Base-by-base conservation (phyloP, 164 flowering plant species). In the Tetracentron sinense region DNA sequence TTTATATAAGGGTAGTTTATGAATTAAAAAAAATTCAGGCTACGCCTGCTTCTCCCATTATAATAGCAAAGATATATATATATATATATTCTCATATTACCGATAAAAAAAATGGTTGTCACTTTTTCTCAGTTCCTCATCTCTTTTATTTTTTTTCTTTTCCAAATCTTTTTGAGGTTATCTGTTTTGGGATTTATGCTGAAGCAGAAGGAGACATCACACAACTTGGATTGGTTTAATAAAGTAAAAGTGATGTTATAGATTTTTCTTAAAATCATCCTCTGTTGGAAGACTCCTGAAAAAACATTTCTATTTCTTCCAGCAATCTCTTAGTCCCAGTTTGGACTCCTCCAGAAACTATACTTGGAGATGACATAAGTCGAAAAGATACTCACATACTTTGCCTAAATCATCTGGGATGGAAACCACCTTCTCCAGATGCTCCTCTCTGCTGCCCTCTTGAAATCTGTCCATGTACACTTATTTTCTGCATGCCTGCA, bases 401-500 rank as follows among this genome's bases (percentile, higher is more conserved):
- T 77, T 81, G 50, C 70, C 77, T 62, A 71, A 30, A 62, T 82
- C 80, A 63, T 81, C 81, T 1, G 73, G 60, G 25, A 59, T 11
- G 21, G 63, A 42, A 26, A 60, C 38, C 25, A 55, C 68, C 72
- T 70, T 72, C 74, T 74, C 76, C 42, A 23, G 19, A 7, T 42
- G 61, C 51, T 79, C 75, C n/a, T 75, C 71, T 58, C 2, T 38
- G 33, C 64, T 10, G 7, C 38, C 62, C 60, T 74, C 78, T 58
- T 75, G 74, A 44, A 30, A 54, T 48, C 63, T 73, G 44, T 66
- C 76, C 52, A 68, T 52, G 68, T 81, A 84, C 1, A 75, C 42
- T 14, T 60, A 78, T 66, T 78, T 77, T 63, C 96, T 84, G 76
- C 95, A 84, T 46, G 78, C 86, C 98, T 92, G 85, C 68, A 74